A percentile compares a stretch with the other conserved stretches of the same genome.
Conservation (phyloP, 495 filamentous ascomycete genomes). For the Neurospora terricola region DNA sequence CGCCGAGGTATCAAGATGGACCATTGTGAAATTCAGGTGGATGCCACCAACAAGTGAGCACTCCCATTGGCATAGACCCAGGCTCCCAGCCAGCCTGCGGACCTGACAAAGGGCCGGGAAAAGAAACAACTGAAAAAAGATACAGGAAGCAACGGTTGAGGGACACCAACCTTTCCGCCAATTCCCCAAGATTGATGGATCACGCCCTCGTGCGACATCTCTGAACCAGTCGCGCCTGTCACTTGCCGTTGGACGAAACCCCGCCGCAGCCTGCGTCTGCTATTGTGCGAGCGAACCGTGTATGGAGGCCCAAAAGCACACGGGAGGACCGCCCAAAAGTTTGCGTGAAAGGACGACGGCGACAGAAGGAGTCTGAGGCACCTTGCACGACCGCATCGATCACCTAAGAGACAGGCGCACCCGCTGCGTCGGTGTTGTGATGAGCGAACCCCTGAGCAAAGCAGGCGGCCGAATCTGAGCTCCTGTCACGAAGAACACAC, state of each 20-base stretch:
- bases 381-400: neutral
- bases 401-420: neutral
- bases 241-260: constrained; percentile 20
- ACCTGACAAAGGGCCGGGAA: neutral
- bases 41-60: neutral
- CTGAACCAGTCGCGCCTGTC: constrained; percentile 14
- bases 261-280: constrained; percentile 1
- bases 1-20: neutral
- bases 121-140: neutral
- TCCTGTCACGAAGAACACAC: neutral
- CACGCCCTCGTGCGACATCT: neutral
- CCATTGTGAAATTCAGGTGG: neutral
- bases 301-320: neutral
- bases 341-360: neutral
- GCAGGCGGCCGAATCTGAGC: neutral
- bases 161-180: neutral
- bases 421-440: neutral
- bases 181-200: constrained; percentile 13
- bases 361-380: neutral
- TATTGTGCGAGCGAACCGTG: neutral
- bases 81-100: neutral
- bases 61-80: neutral
- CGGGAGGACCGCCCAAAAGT: neutral
- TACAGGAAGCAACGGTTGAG: neutral
- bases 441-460: neutral